Evolutionary conservation across 2,329 filamentous ascomycete genomes (phyloP), one percentile per base, ranked within the genome.

Genomic region (Monilinia aucupariae): DNA sequence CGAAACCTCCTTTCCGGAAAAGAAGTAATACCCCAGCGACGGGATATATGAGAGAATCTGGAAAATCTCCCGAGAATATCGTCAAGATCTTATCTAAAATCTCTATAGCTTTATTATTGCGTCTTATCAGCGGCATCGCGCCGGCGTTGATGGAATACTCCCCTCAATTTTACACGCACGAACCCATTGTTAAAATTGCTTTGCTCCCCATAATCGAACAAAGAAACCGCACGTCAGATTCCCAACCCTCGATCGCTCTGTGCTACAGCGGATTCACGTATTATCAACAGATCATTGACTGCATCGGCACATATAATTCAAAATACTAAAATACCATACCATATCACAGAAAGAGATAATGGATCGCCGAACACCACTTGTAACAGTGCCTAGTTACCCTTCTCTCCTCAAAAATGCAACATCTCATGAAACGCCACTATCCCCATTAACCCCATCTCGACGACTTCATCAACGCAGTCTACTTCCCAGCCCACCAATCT

Each of bases 401-500:
- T 61, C 49, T 15, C 49, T 47, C 2, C 39, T 55, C 12, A 41
- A 55, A 43, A n/a, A 62, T 41, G 37, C n/a, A 54, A 39, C 59
- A 15, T 48, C 59, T 7, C 45, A 62, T 39, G 27, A 17, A 30
- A 49, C 62, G n/a, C 56, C 62, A n/a, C 54, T 49, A 25, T 52
- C 48, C 13, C 62, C 62, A n/a, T 9, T 64, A 12, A 59, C 54
- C 4, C 62, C 62, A 48, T 56, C 62, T 22, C 48, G 56, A 30
- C 39, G 55, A 25, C 54, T 64, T 5, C 49, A 64, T 25, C 56
- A 61, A 17, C 62, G 62, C 4, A 54, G 30, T 27, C 30, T 64
- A 15, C 56, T 64, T 9, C 61, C 61, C 9, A 59, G 53, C 20
- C 62, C 62, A n/a, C 49, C 56, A 17, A 32, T 59, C 25, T 59